Evolutionary conservation across 306 rosid species (phyloP).

Genomic region (Urtica urens): DNA sequence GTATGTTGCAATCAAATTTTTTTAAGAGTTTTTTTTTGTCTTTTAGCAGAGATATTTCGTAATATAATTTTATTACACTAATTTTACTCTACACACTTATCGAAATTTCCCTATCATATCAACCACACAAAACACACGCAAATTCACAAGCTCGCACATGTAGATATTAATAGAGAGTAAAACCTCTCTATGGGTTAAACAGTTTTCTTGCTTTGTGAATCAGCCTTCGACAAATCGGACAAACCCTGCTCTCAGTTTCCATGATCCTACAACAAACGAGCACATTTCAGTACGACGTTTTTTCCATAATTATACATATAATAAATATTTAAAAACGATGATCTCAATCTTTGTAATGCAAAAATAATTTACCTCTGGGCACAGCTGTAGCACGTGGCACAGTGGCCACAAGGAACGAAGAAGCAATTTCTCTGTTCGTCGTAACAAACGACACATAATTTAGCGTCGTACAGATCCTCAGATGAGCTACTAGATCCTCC

Average conservation of each 20-base stretch:
- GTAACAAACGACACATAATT: conserved; percentile 51
- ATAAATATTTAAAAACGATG: too few relatives aligned
- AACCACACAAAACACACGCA: neutral
- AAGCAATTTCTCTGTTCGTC: conserved; percentile 63
- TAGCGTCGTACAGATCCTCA: conserved; percentile 58
- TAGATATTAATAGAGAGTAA: too few relatives aligned
- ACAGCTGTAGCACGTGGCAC: conserved; percentile 64
- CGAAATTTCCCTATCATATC: conserved; percentile 9
- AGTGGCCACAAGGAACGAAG: conserved; percentile 74
- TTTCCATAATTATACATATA: too few relatives aligned
- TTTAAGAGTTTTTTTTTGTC: too few relatives aligned
- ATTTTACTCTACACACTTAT: too few relatives aligned
- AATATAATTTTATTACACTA: too few relatives aligned
- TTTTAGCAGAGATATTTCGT: too few relatives aligned
- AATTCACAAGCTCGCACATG: conserved; percentile 10
- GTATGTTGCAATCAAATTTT: too few relatives aligned
- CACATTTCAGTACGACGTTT: too few relatives aligned
- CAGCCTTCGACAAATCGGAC: conserved; percentile 68
- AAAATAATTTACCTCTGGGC: conserved; percentile 60
- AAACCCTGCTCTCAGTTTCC: conserved; percentile 44
- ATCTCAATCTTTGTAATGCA: neutral
- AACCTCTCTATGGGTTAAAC: conserved; percentile 24
- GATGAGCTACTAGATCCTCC: conserved; percentile 41
- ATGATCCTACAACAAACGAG: conserved; percentile 43
- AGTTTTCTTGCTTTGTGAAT: conserved; percentile 49